phyloP scores from a whole-genome alignment of 2,329 filamentous ascomycete species.

The Fusarium liriodendri region DNA sequence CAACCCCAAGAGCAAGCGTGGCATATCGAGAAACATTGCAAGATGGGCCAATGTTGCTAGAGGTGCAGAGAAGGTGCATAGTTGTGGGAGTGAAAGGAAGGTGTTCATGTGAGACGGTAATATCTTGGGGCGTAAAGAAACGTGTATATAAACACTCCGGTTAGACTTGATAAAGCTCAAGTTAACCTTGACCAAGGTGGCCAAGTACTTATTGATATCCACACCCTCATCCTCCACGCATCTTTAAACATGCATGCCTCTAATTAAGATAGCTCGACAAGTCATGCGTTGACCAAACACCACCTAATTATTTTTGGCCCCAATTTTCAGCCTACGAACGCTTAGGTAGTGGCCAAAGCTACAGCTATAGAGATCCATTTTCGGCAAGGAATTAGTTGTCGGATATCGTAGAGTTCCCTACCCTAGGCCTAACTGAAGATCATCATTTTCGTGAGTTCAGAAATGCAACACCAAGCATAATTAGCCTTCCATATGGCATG shows the following conservation, averaged over 20 bases:
- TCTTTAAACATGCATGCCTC: not conserved
- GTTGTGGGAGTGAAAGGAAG: slow-evolving; percentile 13
- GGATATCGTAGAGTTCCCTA: not conserved
- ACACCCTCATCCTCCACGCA: not conserved
- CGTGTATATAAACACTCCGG: not conserved
- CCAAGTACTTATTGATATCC: not conserved
- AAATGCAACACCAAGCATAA: not conserved
- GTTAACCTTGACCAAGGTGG: not conserved
- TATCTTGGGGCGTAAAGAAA: too few species aligned
- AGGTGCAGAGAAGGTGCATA: slow-evolving; percentile 23
- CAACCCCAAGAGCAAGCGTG: slow-evolving; percentile 17
- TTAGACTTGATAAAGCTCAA: not conserved
- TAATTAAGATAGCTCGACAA: not conserved
- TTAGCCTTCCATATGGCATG: not conserved
- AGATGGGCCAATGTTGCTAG: slow-evolving; percentile 18
- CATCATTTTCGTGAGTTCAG: not conserved
- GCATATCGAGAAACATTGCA: slow-evolving; percentile 10
- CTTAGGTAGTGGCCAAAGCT: too few species aligned
- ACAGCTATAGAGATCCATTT: not conserved
- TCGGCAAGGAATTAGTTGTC: not conserved
- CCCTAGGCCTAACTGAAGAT: not conserved
- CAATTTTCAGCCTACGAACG: too few species aligned
- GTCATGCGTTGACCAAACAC: not conserved
- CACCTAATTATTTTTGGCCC: too few species aligned
- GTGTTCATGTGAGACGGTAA: slow-evolving; percentile 13